phyloP scores from a whole-genome alignment of 352 stramenopile species.

The Pythium utonaiense region DNA sequence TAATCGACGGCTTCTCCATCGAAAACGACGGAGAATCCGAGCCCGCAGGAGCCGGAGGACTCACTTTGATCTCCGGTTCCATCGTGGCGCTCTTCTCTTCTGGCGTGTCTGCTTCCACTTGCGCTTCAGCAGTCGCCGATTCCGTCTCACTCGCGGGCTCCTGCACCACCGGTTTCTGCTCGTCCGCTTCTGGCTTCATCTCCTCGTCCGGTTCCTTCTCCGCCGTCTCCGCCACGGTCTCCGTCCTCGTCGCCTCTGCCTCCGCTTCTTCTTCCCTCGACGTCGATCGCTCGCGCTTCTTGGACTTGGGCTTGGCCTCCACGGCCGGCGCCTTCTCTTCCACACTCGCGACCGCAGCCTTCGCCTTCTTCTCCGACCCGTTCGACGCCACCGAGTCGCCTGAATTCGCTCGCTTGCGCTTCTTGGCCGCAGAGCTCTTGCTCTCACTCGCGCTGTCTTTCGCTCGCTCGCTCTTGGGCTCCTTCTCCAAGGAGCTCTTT shows the following conservation, averaged over 20 bases:
- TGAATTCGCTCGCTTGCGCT: conserved; percentile 21
- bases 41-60: not conserved
- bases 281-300: conserved; percentile 25
- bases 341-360: not conserved
- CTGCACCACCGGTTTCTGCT: not conserved
- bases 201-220: conserved; percentile 2
- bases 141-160: not conserved
- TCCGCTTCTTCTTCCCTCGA: conserved; percentile 24
- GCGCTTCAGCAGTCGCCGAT: not conserved
- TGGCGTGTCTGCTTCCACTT: not conserved
- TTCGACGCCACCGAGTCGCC: conserved; percentile 11
- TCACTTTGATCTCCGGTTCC: not conserved
- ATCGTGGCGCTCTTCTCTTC: not conserved
- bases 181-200: not conserved
- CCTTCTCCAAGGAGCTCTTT: conserved; percentile 4
- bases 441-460: conserved; percentile 3
- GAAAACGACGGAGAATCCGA: conserved; percentile 1
- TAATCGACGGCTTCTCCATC: conserved; percentile 24
- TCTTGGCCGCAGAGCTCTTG: conserved; percentile 6
- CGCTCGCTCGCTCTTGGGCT: conserved; percentile 1
- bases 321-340: not conserved
- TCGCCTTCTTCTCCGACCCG: conserved; percentile 17
- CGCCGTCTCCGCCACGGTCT: conserved; percentile 6
- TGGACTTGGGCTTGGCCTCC: conserved; percentile 6
- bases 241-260: not conserved